These are phyloP conservation scores for Polygonum maritimum DNA, from an alignment of 148 eudicot species.

Conservation along the genomic window DNA sequence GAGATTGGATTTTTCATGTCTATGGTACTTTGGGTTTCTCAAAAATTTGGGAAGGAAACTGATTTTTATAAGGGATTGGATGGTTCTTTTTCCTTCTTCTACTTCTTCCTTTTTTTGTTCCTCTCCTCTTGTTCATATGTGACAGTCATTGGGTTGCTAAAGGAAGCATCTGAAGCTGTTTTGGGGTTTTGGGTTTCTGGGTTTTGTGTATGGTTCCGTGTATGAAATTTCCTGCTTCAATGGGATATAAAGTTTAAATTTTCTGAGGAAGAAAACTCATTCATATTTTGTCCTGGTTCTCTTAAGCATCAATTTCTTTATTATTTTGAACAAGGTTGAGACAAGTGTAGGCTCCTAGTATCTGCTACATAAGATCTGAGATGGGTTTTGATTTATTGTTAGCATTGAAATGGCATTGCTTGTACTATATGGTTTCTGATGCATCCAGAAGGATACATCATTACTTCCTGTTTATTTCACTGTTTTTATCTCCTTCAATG, in stretches of 20 bases:
- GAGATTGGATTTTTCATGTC: constrained; percentile 19
- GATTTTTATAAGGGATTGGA: background rate
- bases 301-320: background rate
- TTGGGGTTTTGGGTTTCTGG: constrained; percentile 18
- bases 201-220: background rate
- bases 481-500: background rate
- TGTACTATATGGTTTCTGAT: background rate
- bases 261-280: background rate
- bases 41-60: constrained; percentile 5
- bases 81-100: background rate
- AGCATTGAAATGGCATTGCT: background rate
- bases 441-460: constrained; percentile 3
- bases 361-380: background rate
- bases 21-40: background rate
- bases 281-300: background rate
- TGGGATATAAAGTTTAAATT: background rate
- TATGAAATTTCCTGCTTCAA: background rate
- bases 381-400: constrained; percentile 2
- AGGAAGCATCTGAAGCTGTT: constrained; percentile 30
- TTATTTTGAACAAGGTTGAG: background rate
- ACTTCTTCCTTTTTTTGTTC: background rate
- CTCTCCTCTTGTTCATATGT: background rate
- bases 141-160: constrained; percentile 25
- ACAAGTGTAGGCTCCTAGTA: background rate
- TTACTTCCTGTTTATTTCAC: background rate